These are phyloP conservation scores for Cynara cardunculus DNA, from an alignment of 129 eudicot species.

Conservation along the genomic window DNA sequence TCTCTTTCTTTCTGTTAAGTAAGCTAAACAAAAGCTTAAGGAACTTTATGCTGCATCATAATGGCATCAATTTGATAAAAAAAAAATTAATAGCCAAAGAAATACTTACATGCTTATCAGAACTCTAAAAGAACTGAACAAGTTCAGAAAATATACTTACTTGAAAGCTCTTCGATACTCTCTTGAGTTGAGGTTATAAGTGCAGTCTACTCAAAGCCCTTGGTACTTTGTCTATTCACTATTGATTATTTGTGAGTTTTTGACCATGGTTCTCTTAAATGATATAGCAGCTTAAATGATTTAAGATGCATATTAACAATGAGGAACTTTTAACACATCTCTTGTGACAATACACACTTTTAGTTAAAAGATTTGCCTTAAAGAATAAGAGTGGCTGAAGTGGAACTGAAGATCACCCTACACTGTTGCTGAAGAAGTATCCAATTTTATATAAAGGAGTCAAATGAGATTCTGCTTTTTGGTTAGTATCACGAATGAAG, in stretches of 20 bases:
- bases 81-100: background rate
- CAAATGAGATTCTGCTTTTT: background rate
- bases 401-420: background rate
- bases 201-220: too few relatives aligned
- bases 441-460: background rate
- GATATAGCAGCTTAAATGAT: too few relatives aligned
- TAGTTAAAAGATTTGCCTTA: background rate
- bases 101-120: background rate
- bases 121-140: too few relatives aligned
- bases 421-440: background rate
- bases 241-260: too few relatives aligned
- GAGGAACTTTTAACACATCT: background rate
- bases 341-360: background rate
- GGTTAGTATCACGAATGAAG: background rate
- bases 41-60: background rate
- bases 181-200: too few relatives aligned
- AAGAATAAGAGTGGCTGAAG: background rate
- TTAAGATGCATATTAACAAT: too few relatives aligned
- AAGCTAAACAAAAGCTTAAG: constrained; percentile 5
- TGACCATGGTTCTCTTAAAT: too few relatives aligned
- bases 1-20: background rate
- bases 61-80: background rate
- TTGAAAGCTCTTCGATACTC: background rate
- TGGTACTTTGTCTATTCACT: too few relatives aligned
- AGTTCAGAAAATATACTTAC: too few relatives aligned